Base-by-base conservation (phyloP, 2,329 filamentous ascomycete species). In the Trichoderma brevicompactum region DNA sequence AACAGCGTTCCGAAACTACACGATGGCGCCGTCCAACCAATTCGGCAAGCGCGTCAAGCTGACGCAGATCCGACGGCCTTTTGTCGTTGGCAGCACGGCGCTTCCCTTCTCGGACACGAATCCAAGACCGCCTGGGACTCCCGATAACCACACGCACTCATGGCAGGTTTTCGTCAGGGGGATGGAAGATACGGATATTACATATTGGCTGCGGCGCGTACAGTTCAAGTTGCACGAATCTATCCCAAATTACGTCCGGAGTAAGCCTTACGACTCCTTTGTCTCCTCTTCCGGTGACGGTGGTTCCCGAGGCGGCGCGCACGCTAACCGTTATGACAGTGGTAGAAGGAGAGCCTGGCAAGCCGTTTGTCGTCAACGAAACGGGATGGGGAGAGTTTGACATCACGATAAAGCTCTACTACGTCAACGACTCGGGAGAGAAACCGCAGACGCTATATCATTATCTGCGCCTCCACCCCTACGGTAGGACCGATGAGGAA, bases 381-480 rank as follows among this genome's bases (percentile, higher is more conserved):
- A 98, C 95, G 0, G 95, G 95, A 55, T 99, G 96, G 92, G 95
- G 95, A 73, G 95, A 97, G 79, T 99, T 99, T 80, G 92, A 95
- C 76, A 96, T 99, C 73, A 92, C 94, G 68, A 90, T 99, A 75
- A 93, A 97, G 75, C 85, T 99, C 50, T 96, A 96, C 81, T 99
- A 97, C 79, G 88, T 92, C 64, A 88, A 91, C 64, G 91, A 96
- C 75, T 91, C 89, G 43, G 89, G 87, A 72, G 95, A 99, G 81
- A 99, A 99, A 78, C 92, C 94, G 5, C 92, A 97, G 78, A 96
- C 94, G n/a, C 80, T 97, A 2, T 96, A 95, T 81, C 95, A 98
- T 78, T 92, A 93, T 73, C 81, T 99, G 65, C 91, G 94, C 61
- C 84, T 99, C 10, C 94, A 97, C 74, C 92, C 94, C 2, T 99